Evolutionary conservation across 192 early-diverging fungal species (phyloP).

Genomic region (Backusella westeae): DNA sequence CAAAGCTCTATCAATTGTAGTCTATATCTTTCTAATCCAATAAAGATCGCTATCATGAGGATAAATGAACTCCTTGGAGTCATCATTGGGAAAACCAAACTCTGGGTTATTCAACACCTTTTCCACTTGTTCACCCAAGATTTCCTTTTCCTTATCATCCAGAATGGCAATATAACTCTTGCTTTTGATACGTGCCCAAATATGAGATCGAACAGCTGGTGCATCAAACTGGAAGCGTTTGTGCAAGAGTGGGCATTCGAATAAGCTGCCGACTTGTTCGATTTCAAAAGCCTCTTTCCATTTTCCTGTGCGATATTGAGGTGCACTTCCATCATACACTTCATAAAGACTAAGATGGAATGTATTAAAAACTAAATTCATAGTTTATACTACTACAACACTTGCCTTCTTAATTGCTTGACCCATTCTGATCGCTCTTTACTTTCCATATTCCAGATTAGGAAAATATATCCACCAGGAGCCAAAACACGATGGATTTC

Average conservation of each 20-base stretch:
- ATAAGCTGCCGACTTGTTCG: constrained; percentile 17
- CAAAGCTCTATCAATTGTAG: neutral
- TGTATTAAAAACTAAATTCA: neutral
- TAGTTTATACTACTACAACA: neutral
- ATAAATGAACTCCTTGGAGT: constrained; percentile 5
- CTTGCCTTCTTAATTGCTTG: constrained; percentile 19
- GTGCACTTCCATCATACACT: constrained; percentile 36
- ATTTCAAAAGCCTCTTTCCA: constrained; percentile 39
- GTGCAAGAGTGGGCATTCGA: constrained; percentile 20
- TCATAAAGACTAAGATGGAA: constrained; percentile 32
- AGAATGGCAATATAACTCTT: constrained; percentile 37
- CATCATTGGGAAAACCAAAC: neutral
- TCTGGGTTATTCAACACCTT: constrained; percentile 10
- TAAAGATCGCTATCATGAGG: constrained; percentile 20
- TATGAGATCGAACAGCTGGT: neutral
- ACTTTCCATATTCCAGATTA: constrained; percentile 53
- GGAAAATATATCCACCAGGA: constrained; percentile 28
- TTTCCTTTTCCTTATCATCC: constrained; percentile 4
- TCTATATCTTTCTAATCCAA: neutral
- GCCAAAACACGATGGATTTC: constrained; percentile 48
- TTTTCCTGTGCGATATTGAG: constrained; percentile 43
- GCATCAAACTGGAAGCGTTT: constrained; percentile 8
- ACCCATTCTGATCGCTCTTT: constrained; percentile 27
- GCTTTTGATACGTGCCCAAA: constrained; percentile 32
- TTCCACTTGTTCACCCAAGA: neutral